Evolutionary conservation across 768 basidiomycete genomes (phyloP).

Genomic region (Cytidiella melzeri): DNA sequence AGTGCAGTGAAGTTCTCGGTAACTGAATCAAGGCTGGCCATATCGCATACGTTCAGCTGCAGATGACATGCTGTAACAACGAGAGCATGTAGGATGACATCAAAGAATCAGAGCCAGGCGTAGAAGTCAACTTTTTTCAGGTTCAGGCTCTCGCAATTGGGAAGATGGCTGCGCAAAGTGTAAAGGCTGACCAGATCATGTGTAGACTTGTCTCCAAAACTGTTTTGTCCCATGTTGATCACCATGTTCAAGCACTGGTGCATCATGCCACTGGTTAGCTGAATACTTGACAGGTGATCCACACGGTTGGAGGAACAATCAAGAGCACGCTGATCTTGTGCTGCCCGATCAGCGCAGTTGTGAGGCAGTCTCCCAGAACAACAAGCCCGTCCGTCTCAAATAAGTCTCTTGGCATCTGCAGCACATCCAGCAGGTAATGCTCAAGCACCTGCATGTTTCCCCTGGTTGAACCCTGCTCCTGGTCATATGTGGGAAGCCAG

Average conservation of each 20-base stretch:
- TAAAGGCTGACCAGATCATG: not conserved
- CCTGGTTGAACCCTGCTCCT: conserved; percentile 1
- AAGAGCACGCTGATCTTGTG: conserved; percentile 2
- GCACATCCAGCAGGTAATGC: not conserved
- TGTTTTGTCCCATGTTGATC: not conserved
- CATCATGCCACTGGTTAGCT: not conserved
- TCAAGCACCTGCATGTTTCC: not conserved
- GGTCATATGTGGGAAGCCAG: not conserved
- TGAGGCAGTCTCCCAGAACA: not conserved
- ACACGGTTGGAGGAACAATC: not conserved
- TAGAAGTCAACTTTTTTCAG: not conserved
- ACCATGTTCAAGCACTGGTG: conserved; percentile 2
- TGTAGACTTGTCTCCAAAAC: not conserved
- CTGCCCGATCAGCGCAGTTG: conserved; percentile 2
- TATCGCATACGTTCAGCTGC: not conserved
- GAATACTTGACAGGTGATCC: not conserved
- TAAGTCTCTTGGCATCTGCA: not conserved
- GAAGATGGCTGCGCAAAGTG: not conserved
- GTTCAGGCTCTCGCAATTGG: not conserved
- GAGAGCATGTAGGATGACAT: not conserved
- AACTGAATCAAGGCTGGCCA: not conserved
- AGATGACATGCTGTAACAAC: not conserved
- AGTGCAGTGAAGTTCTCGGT: not conserved
- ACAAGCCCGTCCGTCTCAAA: not conserved
- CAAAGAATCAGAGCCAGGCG: not conserved